Evolutionary conservation across 2,329 filamentous ascomycete species (phyloP).

Genomic region (Plenodomus biglobosus): DNA sequence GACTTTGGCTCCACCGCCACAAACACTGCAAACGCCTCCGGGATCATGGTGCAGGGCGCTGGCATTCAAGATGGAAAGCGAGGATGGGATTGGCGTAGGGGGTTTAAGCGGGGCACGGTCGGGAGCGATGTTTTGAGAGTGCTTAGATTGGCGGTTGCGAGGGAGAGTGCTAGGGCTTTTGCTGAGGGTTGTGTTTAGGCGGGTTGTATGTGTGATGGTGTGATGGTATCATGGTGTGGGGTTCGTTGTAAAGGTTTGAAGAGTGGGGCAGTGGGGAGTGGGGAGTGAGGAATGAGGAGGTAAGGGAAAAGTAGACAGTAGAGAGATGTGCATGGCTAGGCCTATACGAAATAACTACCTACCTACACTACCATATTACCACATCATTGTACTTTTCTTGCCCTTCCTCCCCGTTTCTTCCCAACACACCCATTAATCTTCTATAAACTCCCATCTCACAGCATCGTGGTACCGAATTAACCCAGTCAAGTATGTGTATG

Average conservation of each 20-base stretch:
- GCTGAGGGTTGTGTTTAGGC: constrained; percentile 61
- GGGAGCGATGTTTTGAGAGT: constrained; percentile 72
- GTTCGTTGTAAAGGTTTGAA: neutral
- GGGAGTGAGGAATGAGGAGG: too few species aligned
- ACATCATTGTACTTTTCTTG: too few species aligned
- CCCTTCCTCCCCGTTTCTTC: too few species aligned
- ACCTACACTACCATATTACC: too few species aligned
- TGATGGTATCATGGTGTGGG: neutral
- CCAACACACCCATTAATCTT: too few species aligned
- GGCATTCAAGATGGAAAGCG: constrained; percentile 52
- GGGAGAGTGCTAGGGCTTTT: constrained; percentile 72
- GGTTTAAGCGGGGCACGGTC: constrained; percentile 58
- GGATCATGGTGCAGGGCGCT: constrained; percentile 47
- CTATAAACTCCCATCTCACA: too few species aligned
- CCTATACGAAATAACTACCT: too few species aligned
- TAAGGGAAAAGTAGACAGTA: too few species aligned
- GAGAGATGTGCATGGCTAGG: too few species aligned
- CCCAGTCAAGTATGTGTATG: too few species aligned
- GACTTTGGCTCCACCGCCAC: constrained; percentile 59
- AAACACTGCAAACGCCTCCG: constrained; percentile 49
- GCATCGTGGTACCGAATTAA: too few species aligned
- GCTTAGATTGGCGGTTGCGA: constrained; percentile 71
- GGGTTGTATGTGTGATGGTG: neutral
- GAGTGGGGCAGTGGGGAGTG: neutral
- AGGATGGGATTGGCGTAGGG: constrained; percentile 72